These are phyloP conservation scores for Ogataea methanolica DNA, from an alignment of 805 yeast species.

Conservation along the genomic window DNA sequence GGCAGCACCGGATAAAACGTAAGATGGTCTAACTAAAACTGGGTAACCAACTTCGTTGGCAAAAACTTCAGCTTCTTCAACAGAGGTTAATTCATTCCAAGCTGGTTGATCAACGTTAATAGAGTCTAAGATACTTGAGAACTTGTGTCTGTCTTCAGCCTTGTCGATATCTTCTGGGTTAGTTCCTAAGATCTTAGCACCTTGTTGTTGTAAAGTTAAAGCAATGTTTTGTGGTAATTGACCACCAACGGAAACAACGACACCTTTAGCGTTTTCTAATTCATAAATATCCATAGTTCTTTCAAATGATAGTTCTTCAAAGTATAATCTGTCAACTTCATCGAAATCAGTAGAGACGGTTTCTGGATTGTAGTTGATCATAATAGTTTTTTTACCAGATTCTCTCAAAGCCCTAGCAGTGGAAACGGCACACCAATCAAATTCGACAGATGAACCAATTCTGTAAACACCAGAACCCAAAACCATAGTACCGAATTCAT, in stretches of 20 bases:
- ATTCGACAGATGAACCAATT: constrained; percentile 97
- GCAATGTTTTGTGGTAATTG: constrained; percentile 98
- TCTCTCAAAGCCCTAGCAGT: constrained; percentile 92
- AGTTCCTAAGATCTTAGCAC: constrained; percentile 90
- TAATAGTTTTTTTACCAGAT: constrained; percentile 82
- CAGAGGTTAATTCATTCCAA: constrained; percentile 91
- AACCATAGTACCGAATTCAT: constrained; percentile 90
- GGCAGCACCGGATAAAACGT: constrained; percentile 97
- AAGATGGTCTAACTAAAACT: constrained; percentile 95
- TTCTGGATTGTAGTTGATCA: constrained; percentile 98
- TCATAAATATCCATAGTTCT: constrained; percentile 97
- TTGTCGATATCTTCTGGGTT: constrained; percentile 91
- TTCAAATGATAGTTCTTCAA: constrained; percentile 83
- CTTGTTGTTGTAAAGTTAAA: constrained; percentile 68
- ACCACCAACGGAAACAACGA: constrained; percentile 96
- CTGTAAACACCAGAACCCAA: constrained; percentile 99
- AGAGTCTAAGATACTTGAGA: constrained; percentile 88
- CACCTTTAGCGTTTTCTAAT: constrained; percentile 83
- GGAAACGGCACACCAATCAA: constrained; percentile 99
- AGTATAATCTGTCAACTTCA: constrained; percentile 95
- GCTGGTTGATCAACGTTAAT: constrained; percentile 95
- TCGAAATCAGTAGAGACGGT: constrained; percentile 98
- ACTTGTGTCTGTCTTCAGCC: constrained; percentile 98
- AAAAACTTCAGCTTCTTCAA: constrained; percentile 78
- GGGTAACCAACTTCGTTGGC: constrained; percentile 90